Evolutionary conservation across 2,329 filamentous ascomycete genomes (phyloP), one percentile per base, ranked within the genome.

Genomic region (Alternaria alternata): DNA sequence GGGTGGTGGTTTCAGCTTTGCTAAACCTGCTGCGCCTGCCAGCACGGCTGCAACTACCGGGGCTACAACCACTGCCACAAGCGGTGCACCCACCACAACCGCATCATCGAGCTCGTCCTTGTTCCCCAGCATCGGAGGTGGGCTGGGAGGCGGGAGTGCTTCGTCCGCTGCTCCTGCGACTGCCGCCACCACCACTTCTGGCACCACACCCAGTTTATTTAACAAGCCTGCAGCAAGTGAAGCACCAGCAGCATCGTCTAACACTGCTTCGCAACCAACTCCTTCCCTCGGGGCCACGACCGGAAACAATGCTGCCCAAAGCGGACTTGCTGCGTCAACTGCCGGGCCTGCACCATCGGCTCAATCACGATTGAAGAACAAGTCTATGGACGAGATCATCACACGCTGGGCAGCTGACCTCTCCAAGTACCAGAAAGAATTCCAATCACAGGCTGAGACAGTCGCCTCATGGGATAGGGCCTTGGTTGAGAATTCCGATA

Each of bases 351-450:
- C 89, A 3, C 94, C 95, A 16, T 90, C 93, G 58, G 81, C 84
- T 2, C 88, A 96, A 72, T 95, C 94, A 4, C 90, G 95, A 28
- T 84, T 99, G 38, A 97, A 97, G 84, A 97, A 97, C 80, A 98
- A 97, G 82, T 97, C 94, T 0, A 97, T 99, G 91, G 95, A 99
- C 74, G 95, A 99, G 77, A 97, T 99, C 65, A 93, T 99, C 67
- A 97, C 93, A 4, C 89, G 93, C 32, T 99, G 95, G 95, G 95
- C 95, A 2, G 93, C 93, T 0, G 95, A 98, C 74, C 84, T 99
- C 51, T 91, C 93, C 54, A 96, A 96, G 75, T 97, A 99, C 75
- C 94, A 98, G 75, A 96, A 97, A 78, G 93, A 96, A 60, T 99
- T 98, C 82, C 93, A 96, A 76, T 87, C 90, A 34, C 93, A 98